Base-by-base conservation (phyloP, 441 rosid species). In the Breynia disticha region DNA sequence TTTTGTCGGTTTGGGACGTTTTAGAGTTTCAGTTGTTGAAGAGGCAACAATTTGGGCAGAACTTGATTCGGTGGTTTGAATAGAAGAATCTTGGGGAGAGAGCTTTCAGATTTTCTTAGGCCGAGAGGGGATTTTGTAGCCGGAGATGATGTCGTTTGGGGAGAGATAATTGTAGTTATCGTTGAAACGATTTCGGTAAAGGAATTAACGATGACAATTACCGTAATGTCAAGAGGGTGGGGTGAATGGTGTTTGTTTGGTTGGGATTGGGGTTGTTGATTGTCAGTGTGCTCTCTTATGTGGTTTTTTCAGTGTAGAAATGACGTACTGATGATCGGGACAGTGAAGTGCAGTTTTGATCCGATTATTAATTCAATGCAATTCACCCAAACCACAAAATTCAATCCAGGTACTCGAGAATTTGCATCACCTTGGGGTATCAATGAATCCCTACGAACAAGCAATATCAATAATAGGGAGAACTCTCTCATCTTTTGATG, bases 41-140 rank as follows among this genome's bases (percentile, higher is more conserved):
- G 38, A 17, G 18, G 46, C 13, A 24, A 22, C 0, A 16, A 22
- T 28, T 43, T 64, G 63, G 32, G 62, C 52, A 11, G 63, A 22
- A 24, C 52, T 57, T 53, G 66, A 22, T 54, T 51, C 63, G 41
- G 21, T 21, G 12, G 52, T 50, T 47, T 53, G 56, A 13, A 52
- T 50, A 46, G 66, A 62, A 21, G 46, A 53, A 41, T 46, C 59
- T 39, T 76, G 84, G 12, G 85, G 90, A 14, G 90, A 82, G 58
- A 86, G 73, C 63, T 86, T 91, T 15, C 86, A 79, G 64, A 84
- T 69, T 74, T 88, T 86, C 13, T 89, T 83, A 57, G 95, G 98
- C 43, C 95, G 97, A 20, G 79, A 71, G 43, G 98, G 98, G 65
- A 85, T 87, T 78, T 87, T 45, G 95, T 61, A 9, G 87, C 82